phyloP scores from a whole-genome alignment of 805 yeast species.

The Lipomyces yamanashiensis region DNA sequence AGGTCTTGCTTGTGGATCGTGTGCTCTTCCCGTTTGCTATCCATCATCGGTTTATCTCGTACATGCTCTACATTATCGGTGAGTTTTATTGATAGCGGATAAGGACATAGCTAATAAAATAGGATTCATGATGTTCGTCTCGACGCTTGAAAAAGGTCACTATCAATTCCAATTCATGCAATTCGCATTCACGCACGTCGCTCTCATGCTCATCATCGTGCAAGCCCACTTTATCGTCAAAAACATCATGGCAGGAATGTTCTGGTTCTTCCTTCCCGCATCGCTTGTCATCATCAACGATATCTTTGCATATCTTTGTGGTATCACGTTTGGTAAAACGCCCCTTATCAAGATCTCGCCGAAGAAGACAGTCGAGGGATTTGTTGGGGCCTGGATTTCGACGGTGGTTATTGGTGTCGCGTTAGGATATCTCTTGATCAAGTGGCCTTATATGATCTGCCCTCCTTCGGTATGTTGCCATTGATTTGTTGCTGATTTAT shows the following conservation, averaged over 20 bases:
- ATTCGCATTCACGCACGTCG: constrained; percentile 92
- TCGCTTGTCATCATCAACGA: constrained; percentile 92
- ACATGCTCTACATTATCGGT: constrained; percentile 62
- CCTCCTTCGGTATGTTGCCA: constrained; percentile 56
- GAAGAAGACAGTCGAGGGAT: constrained; percentile 96
- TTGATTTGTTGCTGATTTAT: background rate
- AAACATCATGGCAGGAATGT: constrained; percentile 87
- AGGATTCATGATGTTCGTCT: constrained; percentile 89
- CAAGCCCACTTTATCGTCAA: constrained; percentile 92
- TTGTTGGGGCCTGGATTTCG: constrained; percentile 95
- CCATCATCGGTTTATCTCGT: constrained; percentile 84
- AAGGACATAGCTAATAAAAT: constrained; percentile 37
- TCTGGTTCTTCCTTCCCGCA: constrained; percentile 93
- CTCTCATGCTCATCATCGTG: constrained; percentile 81
- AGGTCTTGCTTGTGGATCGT: constrained; percentile 57
- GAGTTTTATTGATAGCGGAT: background rate
- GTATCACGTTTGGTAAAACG: constrained; percentile 92
- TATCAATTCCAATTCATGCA: constrained; percentile 92
- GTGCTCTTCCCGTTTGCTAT: constrained; percentile 62
- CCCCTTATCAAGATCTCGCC: constrained; percentile 93
- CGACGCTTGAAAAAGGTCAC: constrained; percentile 84
- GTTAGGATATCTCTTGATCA: constrained; percentile 65
- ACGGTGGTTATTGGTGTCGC: constrained; percentile 75
- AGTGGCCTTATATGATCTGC: constrained; percentile 79
- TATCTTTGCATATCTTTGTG: constrained; percentile 94